Base-by-base conservation (phyloP, 352 stramenopile genomes). In the Phytophthora sojae region DNA sequence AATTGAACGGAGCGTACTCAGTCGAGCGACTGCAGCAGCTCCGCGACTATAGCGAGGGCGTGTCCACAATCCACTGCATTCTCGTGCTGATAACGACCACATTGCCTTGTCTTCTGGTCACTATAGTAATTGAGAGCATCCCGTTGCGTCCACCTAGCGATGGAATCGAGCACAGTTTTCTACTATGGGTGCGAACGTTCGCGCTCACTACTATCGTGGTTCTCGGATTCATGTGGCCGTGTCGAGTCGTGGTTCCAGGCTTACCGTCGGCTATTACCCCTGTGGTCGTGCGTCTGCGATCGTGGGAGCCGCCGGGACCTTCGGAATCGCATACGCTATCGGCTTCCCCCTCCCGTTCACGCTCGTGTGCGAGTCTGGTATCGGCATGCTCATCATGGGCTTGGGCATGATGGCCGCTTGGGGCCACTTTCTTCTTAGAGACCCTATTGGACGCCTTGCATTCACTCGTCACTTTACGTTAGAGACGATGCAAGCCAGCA, bases 271-370 rank as follows among this genome's bases (percentile, higher is more conserved):
- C 45, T 2, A 53, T 30, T 29, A 25, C 21, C n/a, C 45, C 45
- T 15, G 11, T 53, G 6, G 4, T 53, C 4, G 45, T 35, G 29
- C 3, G 9, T 49, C 26, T 9, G 14, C 53, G 19, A 17, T 47
- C 6, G 53, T 6, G 15, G 19, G 15, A 7, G 30, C 35, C 15
- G 30, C 29, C 2, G 29, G 15, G 17, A 49, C 53, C 7, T 59
- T 30, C 7, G 30, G 17, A 17, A 6, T 59, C 1, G 53, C 53
- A 9, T 29, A 32, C 9, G 15, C n/a, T 17, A 32, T 59, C 26
- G 53, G 53, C 6, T 59, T 59, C 17, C 53, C 53, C n/a, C 53
- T 59, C 15, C 53, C 53, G 2, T 59, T 59, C 30, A 59, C 53
- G n/a, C 53, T 47, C 7, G 53, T 47, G 11, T 44, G 26, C 5